A percentile compares a stretch with the other conserved stretches of the same genome.
These are phyloP conservation scores for Podaxis mareebaensis DNA, from an alignment of 768 basidiomycete species.

Conservation along the genomic window DNA sequence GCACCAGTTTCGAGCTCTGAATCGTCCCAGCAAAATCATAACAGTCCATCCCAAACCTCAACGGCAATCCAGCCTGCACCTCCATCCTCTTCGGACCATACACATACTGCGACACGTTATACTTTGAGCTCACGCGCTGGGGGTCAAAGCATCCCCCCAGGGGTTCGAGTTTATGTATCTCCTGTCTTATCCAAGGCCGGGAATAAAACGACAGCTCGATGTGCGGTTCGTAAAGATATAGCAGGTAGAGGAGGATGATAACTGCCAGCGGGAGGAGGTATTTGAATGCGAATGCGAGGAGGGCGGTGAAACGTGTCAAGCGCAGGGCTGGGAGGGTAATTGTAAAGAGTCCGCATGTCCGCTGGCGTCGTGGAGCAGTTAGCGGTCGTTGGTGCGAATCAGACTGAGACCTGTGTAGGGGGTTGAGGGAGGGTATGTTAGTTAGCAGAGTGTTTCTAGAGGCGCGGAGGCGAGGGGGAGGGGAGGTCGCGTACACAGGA, in stretches of 20 bases:
- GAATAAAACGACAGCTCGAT: conserved; percentile 82
- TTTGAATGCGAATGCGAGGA: conserved; percentile 36
- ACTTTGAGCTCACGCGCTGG: conserved; percentile 56
- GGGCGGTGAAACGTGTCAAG: conserved; percentile 27
- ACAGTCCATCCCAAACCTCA: conserved; percentile 85
- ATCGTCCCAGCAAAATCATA: conserved; percentile 92
- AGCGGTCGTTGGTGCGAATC: conserved; percentile 5
- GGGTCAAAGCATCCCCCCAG: conserved; percentile 77
- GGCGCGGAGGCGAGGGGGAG: conserved; percentile 28
- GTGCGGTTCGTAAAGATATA: conserved; percentile 78
- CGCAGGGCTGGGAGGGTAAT: background rate
- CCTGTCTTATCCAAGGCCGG: conserved; percentile 69
- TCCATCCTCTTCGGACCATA: conserved; percentile 66
- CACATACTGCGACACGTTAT: conserved; percentile 67
- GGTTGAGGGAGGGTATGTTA: conserved; percentile 12
- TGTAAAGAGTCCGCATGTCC: background rate
- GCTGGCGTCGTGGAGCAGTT: conserved; percentile 12
- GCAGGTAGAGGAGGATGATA: conserved; percentile 44
- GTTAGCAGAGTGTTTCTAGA: conserved; percentile 13
- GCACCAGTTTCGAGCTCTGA: conserved; percentile 23
- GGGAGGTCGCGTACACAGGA: conserved; percentile 44
- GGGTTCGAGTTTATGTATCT: conserved; percentile 66
- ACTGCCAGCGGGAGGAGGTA: conserved; percentile 38
- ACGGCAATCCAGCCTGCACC: conserved; percentile 77
- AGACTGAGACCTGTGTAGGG: conserved; percentile 18